phyloP scores from a whole-genome alignment of 345 rosid genomes.

The Draba incana region DNA sequence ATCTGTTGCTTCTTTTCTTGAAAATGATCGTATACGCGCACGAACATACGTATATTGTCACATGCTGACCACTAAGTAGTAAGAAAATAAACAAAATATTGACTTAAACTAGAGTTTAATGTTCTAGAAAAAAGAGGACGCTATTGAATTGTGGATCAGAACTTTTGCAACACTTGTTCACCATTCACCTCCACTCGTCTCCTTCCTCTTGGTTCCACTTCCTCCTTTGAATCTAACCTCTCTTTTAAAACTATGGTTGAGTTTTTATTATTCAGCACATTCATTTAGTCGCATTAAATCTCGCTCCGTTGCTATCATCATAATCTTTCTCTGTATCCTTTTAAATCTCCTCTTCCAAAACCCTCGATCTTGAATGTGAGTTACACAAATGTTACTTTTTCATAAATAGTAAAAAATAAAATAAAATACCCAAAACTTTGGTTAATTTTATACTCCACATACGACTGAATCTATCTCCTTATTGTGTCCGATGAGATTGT shows the following conservation, averaged over 20 bases:
- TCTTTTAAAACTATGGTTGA: constrained; percentile 39
- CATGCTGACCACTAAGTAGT: constrained; percentile 30
- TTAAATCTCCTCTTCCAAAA: constrained; percentile 26
- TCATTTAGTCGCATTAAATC: constrained; percentile 45
- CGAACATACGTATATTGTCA: constrained; percentile 6
- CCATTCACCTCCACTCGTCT: constrained; percentile 76
- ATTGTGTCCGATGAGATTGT: not conserved
- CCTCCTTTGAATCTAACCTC: constrained; percentile 44
- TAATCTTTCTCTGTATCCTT: constrained; percentile 16
- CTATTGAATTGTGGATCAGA: constrained; percentile 82
- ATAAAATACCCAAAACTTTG: not conserved
- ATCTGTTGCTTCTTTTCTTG: not conserved
- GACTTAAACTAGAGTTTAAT: constrained; percentile 33
- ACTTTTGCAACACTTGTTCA: constrained; percentile 80
- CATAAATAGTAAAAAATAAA: constrained; percentile 27
- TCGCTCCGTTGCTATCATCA: constrained; percentile 22
- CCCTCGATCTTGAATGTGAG: constrained; percentile 55
- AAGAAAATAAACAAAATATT: constrained; percentile 25
- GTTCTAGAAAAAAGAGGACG: constrained; percentile 33
- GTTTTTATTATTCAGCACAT: not conserved
- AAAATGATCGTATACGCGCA: constrained; percentile 13
- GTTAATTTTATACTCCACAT: too few species aligned
- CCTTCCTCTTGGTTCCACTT: constrained; percentile 50
- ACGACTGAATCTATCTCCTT: too few species aligned
- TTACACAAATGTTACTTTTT: constrained; percentile 65